A percentile compares a stretch with the other conserved stretches of the same genome.
Evolutionary conservation across 768 basidiomycete species (phyloP).

Genomic region (Chalciporus sphaerocephalus): DNA sequence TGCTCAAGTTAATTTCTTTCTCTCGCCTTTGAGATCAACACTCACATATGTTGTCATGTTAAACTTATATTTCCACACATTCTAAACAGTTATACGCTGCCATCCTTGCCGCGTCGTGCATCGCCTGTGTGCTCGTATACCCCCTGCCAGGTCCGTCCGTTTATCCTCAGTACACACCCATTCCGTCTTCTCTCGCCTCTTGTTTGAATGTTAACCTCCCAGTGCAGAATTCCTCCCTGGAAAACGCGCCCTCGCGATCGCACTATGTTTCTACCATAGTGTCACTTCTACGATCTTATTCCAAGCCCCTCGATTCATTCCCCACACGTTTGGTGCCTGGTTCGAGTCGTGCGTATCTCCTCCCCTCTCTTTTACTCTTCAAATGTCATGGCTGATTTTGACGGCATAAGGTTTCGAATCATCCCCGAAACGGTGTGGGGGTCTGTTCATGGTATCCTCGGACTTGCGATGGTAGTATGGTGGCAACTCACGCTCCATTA

Average conservation of each 20-base stretch:
- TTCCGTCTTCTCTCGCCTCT: neutral
- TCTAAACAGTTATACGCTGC: slow-evolving; percentile 60
- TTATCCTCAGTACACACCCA: neutral
- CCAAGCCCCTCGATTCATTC: slow-evolving; percentile 77
- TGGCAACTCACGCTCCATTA: slow-evolving; percentile 73
- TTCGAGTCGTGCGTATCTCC: slow-evolving; percentile 52
- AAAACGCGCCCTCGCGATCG: slow-evolving; percentile 78
- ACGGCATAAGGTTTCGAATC: slow-evolving; percentile 33
- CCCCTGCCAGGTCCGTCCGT: slow-evolving; percentile 56
- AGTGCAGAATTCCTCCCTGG: slow-evolving; percentile 73
- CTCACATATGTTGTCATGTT: neutral
- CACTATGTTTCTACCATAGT: slow-evolving; percentile 71
- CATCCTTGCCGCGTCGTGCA: slow-evolving; percentile 55
- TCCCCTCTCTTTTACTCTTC: neutral
- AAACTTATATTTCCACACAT: neutral
- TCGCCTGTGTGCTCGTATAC: slow-evolving; percentile 60
- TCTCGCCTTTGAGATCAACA: neutral
- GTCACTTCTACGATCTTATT: slow-evolving; percentile 69
- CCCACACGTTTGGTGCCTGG: slow-evolving; percentile 57
- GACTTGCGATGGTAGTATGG: slow-evolving; percentile 71
- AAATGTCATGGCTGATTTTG: neutral
- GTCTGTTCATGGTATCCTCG: slow-evolving; percentile 62
- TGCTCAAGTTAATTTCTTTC: slow-evolving; percentile 58
- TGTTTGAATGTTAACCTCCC: neutral
- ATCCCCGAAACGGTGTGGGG: slow-evolving; percentile 78